These are phyloP conservation scores for Inonotus obliquus DNA, from an alignment of 1,284 basidiomycete genomes.

Conservation along the genomic window DNA sequence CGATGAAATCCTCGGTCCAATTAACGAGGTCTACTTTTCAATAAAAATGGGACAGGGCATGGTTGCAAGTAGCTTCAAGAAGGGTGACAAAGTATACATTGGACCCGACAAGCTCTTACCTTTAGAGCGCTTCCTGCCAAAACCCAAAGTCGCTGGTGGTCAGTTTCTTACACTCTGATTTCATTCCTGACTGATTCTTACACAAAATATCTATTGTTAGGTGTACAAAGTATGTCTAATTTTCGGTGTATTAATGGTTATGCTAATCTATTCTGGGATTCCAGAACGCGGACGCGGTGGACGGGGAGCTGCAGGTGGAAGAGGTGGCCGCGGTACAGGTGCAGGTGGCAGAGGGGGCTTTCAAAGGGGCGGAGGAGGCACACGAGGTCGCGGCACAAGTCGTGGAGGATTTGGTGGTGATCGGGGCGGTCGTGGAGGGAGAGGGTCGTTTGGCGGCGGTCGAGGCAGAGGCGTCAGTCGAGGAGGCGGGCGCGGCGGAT, in stretches of 20 bases:
- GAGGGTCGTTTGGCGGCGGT: constrained; percentile 22
- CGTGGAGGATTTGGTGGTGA: constrained; percentile 31
- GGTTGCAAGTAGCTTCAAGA: constrained; percentile 93
- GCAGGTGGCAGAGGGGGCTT: constrained; percentile 38
- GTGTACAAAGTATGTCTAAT: constrained; percentile 15
- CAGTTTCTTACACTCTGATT: constrained; percentile 25
- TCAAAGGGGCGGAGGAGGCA: constrained; percentile 34
- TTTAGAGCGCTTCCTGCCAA: constrained; percentile 95
- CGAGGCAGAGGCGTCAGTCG: constrained; percentile 4
- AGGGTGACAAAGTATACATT: constrained; percentile 98
- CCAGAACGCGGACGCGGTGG: constrained; percentile 55
- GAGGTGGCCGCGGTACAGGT: constrained; percentile 30
- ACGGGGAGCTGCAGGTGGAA: constrained; percentile 36
- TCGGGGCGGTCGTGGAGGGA: constrained; percentile 24
- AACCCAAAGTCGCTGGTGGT: constrained; percentile 84
- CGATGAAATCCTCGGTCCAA: constrained; percentile 95
- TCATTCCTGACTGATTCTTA: constrained; percentile 15
- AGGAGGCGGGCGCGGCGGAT: constrained; percentile 1
- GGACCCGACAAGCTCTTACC: constrained; percentile 94
- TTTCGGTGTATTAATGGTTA: background rate
- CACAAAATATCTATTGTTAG: constrained; percentile 9
- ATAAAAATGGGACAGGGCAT: constrained; percentile 97
- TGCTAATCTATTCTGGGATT: constrained; percentile 4
- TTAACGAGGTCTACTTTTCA: constrained; percentile 98
- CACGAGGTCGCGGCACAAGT: constrained; percentile 38